Percentiles rank a stretch among this genome's conserved stretches.
Evolutionary conservation across 441 rosid genomes (phyloP).

Genomic region (Metrosideros polymorpha): DNA sequence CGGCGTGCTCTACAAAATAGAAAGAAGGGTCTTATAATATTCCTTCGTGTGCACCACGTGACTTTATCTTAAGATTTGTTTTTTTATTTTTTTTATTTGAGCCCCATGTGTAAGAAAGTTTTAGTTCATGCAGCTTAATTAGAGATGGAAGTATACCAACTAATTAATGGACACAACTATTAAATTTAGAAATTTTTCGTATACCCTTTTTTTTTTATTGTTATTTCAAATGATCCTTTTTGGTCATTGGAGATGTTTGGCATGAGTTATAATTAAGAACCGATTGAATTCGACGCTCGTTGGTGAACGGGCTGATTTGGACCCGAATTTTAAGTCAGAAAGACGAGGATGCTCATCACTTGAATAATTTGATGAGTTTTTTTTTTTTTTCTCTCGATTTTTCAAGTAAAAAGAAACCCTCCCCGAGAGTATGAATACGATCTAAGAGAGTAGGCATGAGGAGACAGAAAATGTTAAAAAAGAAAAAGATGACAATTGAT

Average conservation of each 20-base stretch:
- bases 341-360: neutral
- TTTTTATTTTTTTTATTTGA: no score
- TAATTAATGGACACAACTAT: neutral
- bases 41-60: neutral
- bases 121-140: neutral
- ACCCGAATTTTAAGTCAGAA: neutral
- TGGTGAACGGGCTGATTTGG: neutral
- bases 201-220: no score
- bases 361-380: neutral
- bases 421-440: neutral
- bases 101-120: neutral
- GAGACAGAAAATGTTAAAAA: neutral
- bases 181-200: neutral
- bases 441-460: neutral
- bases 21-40: neutral
- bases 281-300: no score
- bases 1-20: neutral
- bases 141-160: neutral
- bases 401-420: neutral
- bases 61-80: neutral
- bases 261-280: no score
- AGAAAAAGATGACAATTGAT: neutral
- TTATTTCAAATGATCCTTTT: neutral
- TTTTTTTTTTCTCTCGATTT: neutral
- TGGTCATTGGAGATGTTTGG: neutral